These are phyloP conservation scores for Firmiana major DNA, from an alignment of 345 rosid genomes.

Conservation along the genomic window DNA sequence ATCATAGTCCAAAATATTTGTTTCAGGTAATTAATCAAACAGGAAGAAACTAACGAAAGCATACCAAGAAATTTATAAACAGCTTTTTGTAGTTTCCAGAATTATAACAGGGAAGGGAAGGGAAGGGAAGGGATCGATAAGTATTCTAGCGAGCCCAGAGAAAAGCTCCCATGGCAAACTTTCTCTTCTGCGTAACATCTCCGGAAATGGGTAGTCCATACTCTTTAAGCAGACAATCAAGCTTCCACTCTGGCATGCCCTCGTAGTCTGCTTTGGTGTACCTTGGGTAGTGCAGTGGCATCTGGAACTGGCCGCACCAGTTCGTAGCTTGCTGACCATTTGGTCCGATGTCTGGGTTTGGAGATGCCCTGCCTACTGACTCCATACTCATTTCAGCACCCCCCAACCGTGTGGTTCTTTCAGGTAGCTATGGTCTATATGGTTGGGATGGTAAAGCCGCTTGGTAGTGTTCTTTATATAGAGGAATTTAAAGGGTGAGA, in stretches of 20 bases:
- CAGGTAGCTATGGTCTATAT: not conserved
- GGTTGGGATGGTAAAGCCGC: not conserved
- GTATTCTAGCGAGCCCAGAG: conserved; percentile 39
- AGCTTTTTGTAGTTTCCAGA: not conserved
- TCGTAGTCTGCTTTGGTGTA: conserved; percentile 51
- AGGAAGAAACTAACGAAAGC: not conserved
- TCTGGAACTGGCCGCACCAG: conserved; percentile 29
- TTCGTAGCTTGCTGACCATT: not conserved
- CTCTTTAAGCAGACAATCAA: conserved; percentile 46
- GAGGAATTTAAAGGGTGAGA: no score
- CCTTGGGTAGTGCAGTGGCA: conserved; percentile 64
- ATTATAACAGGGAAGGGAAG: not conserved
- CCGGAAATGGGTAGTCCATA: conserved; percentile 51
- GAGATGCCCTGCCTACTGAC: not conserved
- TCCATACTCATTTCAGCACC: not conserved
- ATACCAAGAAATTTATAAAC: not conserved
- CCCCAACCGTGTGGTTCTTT: not conserved
- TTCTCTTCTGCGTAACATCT: conserved; percentile 42
- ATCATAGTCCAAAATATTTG: not conserved
- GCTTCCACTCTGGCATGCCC: conserved; percentile 54
- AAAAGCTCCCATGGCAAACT: conserved; percentile 64
- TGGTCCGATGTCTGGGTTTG: not conserved
- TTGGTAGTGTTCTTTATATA: not conserved
- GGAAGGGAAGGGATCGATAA: not conserved
- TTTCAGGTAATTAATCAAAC: not conserved